Percentiles rank a stretch among this genome's conserved stretches.
Evolutionary conservation across 352 stramenopile species (phyloP).

Genomic region (Globisporangium parvum): DNA sequence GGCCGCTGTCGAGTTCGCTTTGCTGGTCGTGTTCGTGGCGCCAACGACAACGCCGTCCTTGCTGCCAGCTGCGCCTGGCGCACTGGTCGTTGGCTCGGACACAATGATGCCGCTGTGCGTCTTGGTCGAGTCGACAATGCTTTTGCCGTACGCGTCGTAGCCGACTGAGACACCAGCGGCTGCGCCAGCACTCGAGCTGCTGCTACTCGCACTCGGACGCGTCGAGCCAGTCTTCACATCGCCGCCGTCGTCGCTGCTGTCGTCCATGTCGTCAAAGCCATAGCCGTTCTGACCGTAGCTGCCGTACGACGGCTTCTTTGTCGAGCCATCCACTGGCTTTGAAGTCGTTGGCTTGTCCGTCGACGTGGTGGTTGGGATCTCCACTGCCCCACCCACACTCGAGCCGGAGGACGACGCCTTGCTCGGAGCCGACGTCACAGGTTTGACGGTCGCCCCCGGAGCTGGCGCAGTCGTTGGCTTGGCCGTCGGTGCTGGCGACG

Average conservation of each 20-base stretch:
- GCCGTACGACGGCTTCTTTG: conserved; percentile 19
- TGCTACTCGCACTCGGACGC: too few species aligned
- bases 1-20: conserved; percentile 21
- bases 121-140: conserved; percentile 37
- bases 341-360: conserved; percentile 14
- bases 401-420: conserved; percentile 1
- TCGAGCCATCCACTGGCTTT: conserved; percentile 8
- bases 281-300: conserved; percentile 10
- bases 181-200: too few species aligned
- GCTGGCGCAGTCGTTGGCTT: conserved; percentile 39
- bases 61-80: conserved; percentile 7
- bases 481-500: conserved; percentile 32
- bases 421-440: too few species aligned
- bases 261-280: conserved; percentile 38
- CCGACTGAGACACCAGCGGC: conserved; percentile 3
- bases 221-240: conserved; percentile 39
- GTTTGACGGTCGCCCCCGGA: too few species aligned
- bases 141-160: conserved; percentile 31
- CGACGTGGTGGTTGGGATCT: conserved; percentile 30
- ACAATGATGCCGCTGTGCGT: conserved; percentile 38
- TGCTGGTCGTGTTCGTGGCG: conserved; percentile 11
- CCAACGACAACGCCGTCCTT: conserved; percentile 8
- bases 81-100: conserved; percentile 20
- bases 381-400: conserved; percentile 13
- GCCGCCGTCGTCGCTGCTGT: conserved; percentile 26